Evolutionary conservation across 352 stramenopile species (phyloP).

Genomic region (Phytophthora colocasiae): DNA sequence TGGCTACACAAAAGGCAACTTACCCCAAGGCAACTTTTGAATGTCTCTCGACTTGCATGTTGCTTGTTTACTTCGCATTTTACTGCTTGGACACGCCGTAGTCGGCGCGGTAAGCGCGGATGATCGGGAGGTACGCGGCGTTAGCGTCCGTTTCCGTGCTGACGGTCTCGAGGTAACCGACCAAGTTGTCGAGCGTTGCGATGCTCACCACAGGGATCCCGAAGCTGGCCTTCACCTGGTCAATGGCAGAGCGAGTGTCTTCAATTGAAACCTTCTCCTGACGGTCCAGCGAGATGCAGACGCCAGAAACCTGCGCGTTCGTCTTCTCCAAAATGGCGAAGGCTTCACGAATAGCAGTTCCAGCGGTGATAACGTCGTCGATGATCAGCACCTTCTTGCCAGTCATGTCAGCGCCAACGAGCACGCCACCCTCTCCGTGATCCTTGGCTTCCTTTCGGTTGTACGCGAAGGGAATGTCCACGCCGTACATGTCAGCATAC

Average conservation of each 20-base stretch:
- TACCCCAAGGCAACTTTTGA: neutral
- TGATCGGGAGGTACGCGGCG: slow-evolving; percentile 69
- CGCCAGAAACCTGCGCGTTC: slow-evolving; percentile 94
- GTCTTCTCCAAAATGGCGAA: slow-evolving; percentile 91
- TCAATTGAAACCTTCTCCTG: slow-evolving; percentile 96
- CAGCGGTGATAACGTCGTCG: slow-evolving; percentile 99
- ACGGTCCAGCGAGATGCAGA: slow-evolving; percentile 98
- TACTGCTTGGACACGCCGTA: slow-evolving; percentile 69
- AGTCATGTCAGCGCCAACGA: slow-evolving; percentile 96
- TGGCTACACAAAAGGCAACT: slow-evolving; percentile 8
- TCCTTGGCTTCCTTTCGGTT: slow-evolving; percentile 99
- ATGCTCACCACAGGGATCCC: slow-evolving; percentile 95
- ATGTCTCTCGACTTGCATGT: neutral
- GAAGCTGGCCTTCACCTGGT: slow-evolving; percentile 92
- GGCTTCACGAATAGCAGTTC: slow-evolving; percentile 97
- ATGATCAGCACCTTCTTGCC: slow-evolving; percentile 98
- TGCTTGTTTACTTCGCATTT: slow-evolving; percentile 7
- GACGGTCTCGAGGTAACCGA: slow-evolving; percentile 87
- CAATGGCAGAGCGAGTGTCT: slow-evolving; percentile 94
- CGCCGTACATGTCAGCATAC: slow-evolving; percentile 91
- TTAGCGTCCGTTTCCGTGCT: slow-evolving; percentile 54
- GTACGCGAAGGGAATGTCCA: slow-evolving; percentile 97
- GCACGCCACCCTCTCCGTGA: slow-evolving; percentile 97
- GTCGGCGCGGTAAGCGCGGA: slow-evolving; percentile 79
- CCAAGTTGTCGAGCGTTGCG: slow-evolving; percentile 93